phyloP scores from a whole-genome alignment of 192 early-diverging fungal species.

The Podila epicladia region DNA sequence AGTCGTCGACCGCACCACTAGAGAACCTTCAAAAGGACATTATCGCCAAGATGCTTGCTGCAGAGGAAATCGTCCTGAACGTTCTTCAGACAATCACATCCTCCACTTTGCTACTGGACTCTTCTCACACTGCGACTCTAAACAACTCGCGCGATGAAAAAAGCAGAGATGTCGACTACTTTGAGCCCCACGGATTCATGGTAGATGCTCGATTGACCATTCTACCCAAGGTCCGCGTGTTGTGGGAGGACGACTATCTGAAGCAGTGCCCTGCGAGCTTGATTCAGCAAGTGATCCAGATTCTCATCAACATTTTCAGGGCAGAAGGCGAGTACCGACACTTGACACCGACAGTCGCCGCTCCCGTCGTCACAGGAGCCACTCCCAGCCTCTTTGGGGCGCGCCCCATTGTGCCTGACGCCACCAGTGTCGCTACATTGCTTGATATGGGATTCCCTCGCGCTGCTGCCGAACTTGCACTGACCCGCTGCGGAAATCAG shows the following conservation, averaged over 20 bases:
- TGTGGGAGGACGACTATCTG: constrained; percentile 74
- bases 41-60: constrained; percentile 50
- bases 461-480: constrained; percentile 78
- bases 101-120: constrained; percentile 76
- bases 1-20: constrained; percentile 14
- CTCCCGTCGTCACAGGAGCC: constrained; percentile 6
- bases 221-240: constrained; percentile 64
- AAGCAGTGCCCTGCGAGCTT: constrained; percentile 60
- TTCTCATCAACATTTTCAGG: constrained; percentile 74
- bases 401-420: constrained; percentile 66
- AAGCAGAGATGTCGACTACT: constrained; percentile 64
- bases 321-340: constrained; percentile 72
- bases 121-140: constrained; percentile 69
- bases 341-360: constrained; percentile 24
- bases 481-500: constrained; percentile 81
- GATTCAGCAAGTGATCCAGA: constrained; percentile 67
- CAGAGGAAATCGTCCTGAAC: constrained; percentile 66
- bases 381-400: constrained; percentile 48
- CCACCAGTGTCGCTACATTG: constrained; percentile 72
- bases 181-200: constrained; percentile 78
- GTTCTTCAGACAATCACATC: constrained; percentile 78
- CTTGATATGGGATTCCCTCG: constrained; percentile 90
- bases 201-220: constrained; percentile 68
- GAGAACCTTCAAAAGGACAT: constrained; percentile 54
- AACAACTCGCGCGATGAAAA: constrained; percentile 62